Base-by-base conservation (phyloP, 352 stramenopile species). In the Pseudoperonospora humuli region DNA sequence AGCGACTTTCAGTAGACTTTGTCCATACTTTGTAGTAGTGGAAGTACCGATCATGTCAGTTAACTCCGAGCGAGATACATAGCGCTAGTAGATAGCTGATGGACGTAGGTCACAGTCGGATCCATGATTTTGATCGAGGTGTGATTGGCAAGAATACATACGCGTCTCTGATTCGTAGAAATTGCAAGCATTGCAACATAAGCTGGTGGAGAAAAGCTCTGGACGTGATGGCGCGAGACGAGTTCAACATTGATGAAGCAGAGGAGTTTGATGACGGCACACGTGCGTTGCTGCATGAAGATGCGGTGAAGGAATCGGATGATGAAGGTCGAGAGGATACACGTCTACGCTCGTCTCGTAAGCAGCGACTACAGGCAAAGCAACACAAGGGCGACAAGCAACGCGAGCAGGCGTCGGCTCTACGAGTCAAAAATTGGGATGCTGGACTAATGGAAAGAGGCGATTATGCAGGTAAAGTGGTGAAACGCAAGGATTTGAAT, bases 261-360 rank as follows among this genome's bases (percentile, higher is more conserved):
- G 78, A 91, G 28, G 78, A 91, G 53, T 91, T 86, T 54, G 73
- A 86, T 46, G 77, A 92, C 55, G 75, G 76, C 39, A 91, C 75
- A 37, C 66, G 67, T 24, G 74, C 76, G 4, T 41, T 84, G 20
- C 62, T 64, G 40, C 76, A 81, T 39, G 35, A 25, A 0, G 26
- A 49, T 23, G 36, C 21, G 1, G 25, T 41, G 1, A 49, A 37
- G 0, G 55, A 53, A 18, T 55, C 39, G 1, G 44, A 59, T 20
- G 54, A 33, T 7, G 45, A 54, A 7, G 43, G 39, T 31, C 38
- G 45, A 37, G 48, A 61, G 29, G 39, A 65, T 3, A 70, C 72
- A 19, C 64, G 45, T 27, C 46, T 87, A 38, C 60, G 49, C 26
- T 66, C 59, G 18, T 72, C 64, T 11, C 67, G 70, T 20, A 84